Evolutionary conservation across 75 land plant genomes (phyloP).

Genomic region (Selaginella tamariscina): DNA sequence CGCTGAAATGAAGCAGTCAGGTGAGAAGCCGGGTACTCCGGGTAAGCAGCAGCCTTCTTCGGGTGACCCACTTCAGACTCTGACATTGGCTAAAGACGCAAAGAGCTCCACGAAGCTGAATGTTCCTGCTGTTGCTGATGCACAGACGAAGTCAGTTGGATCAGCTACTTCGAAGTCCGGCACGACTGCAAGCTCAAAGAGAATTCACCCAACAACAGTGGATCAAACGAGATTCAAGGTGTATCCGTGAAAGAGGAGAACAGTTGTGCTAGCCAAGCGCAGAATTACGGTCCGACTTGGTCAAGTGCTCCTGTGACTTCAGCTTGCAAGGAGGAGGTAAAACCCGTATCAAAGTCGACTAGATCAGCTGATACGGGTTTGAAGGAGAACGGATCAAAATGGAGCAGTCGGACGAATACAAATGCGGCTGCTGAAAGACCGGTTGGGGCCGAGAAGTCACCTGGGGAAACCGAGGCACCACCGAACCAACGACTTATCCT

Average conservation of each 20-base stretch:
- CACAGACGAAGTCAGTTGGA: not conserved
- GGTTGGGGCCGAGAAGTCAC: not conserved
- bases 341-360: not conserved
- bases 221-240: not conserved
- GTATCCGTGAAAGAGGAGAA: not conserved
- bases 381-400: not conserved
- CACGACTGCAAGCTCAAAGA: not conserved
- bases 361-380: not conserved
- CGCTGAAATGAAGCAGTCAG: not conserved
- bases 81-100: not conserved
- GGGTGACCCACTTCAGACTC: not conserved
- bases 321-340: not conserved
- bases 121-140: not conserved
- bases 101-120: not conserved
- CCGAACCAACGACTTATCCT: constrained; percentile 62
- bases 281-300: not conserved
- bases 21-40: not conserved
- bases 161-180: not conserved
- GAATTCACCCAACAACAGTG: not conserved
- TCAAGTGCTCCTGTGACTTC: not conserved
- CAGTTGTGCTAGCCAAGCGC: not conserved
- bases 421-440: not conserved
- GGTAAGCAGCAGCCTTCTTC: not conserved
- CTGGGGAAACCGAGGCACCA: constrained; percentile 25
- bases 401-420: not conserved